phyloP scores from a whole-genome alignment of 2,329 filamentous ascomycete genomes.

The Alternaria solani region DNA sequence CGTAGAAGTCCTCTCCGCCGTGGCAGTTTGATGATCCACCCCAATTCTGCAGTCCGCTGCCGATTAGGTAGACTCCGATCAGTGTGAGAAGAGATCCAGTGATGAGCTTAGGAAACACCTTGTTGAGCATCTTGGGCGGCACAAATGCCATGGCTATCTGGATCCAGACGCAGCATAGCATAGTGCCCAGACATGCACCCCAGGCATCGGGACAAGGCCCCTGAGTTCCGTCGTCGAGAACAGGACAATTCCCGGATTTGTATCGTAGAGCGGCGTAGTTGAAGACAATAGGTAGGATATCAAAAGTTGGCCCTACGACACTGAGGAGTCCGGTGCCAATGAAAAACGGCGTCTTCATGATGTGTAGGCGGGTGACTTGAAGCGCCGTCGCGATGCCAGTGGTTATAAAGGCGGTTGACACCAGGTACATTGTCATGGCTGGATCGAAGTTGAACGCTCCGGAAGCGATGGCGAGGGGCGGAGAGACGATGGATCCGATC shows the following conservation, averaged over 20 bases:
- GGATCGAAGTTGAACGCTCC: conserved; percentile 40
- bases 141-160: conserved; percentile 37
- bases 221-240: conserved; percentile 31
- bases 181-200: conserved; percentile 41
- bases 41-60: conserved; percentile 42
- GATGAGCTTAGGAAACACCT: conserved; percentile 38
- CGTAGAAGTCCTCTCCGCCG: conserved; percentile 37
- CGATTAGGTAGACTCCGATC: conserved; percentile 37
- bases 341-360: conserved; percentile 36
- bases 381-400: conserved; percentile 40
- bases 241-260: conserved; percentile 34
- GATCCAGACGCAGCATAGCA: conserved; percentile 56
- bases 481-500: conserved; percentile 39
- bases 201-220: conserved; percentile 33
- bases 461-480: conserved; percentile 40
- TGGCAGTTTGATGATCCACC: conserved; percentile 40
- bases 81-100: conserved; percentile 35
- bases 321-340: conserved; percentile 31
- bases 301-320: conserved; percentile 41
- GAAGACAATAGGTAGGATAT: conserved; percentile 40
- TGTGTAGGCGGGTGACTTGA: conserved; percentile 38
- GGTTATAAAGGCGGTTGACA: conserved; percentile 41
- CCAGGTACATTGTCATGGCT: conserved; percentile 35
- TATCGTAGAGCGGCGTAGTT: conserved; percentile 38
- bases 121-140: conserved; percentile 33